Percentiles rank a stretch among this genome's conserved stretches.
phyloP scores from a whole-genome alignment of 1,139 yeast species.

The Suhomyces taliae region DNA sequence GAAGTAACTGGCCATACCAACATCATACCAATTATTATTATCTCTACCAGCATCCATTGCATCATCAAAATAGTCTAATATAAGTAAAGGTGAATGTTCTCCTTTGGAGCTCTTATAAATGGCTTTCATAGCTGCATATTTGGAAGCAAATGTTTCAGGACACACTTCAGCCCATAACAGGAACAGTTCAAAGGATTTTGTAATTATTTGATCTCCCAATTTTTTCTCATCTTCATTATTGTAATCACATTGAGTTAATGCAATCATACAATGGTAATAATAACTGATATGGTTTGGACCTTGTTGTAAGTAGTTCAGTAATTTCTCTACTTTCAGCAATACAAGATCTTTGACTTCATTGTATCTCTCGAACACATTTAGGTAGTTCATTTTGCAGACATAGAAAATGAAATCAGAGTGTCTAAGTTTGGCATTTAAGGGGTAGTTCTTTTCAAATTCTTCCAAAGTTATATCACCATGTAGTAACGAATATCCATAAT shows the following conservation, averaged over 20 bases:
- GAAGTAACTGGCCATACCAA: constrained; percentile 42
- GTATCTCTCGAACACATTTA: constrained; percentile 16
- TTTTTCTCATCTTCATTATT: constrained; percentile 6
- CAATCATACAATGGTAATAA: constrained; percentile 20
- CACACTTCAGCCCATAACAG: constrained; percentile 35
- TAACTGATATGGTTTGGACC: constrained; percentile 27
- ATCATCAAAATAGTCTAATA: constrained; percentile 48
- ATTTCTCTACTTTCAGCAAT: constrained; percentile 14
- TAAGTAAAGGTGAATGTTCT: constrained; percentile 28
- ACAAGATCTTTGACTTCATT: constrained; percentile 24
- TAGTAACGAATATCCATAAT: constrained; percentile 11
- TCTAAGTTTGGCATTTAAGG: constrained; percentile 3
- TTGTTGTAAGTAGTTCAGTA: constrained; percentile 23
- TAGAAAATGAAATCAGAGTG: constrained; percentile 8
- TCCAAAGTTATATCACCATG: constrained; percentile 19
- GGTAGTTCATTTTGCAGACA: constrained; percentile 9
- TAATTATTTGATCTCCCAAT: constrained; percentile 11
- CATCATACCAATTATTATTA: constrained; percentile 36
- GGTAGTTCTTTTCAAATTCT: constrained; percentile 13
- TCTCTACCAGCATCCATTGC: constrained; percentile 41
- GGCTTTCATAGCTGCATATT: constrained; percentile 36
- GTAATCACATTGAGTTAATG: constrained; percentile 12
- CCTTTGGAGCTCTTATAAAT: constrained; percentile 21
- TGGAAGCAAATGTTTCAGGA: constrained; percentile 38
- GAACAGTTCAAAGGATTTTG: constrained; percentile 21